Base-by-base conservation (phyloP, 257 asterid species). In the Solanum virginianum region DNA sequence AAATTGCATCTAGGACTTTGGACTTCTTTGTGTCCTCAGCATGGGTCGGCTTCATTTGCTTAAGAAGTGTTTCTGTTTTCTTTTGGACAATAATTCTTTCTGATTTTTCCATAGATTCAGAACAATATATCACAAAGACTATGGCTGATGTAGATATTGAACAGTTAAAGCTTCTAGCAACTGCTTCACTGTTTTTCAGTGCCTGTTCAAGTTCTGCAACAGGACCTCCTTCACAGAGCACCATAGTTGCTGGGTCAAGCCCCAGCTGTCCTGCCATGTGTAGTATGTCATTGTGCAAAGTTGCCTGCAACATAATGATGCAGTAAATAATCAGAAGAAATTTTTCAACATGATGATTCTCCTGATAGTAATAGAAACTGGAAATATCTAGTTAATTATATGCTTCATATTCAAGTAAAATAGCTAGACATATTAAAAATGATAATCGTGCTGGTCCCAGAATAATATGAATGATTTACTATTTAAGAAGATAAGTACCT, bases 221-320 rank as follows among this genome's bases (percentile, higher is more conserved):
- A 80, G 95, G 91, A 84, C 97, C 97, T 72, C 87, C 90, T 84
- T 85, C 88, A 87, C 91, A 86, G 82, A 96, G 95, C 90, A 92
- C 82, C 99, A 95, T 96, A 51, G 98, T 95, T 71, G 98, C 92
- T 6, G 98, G 99, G 84, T 95, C 94, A 82, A 96, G 97, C 69
- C 98, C 99, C 90, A 96, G 86, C 84, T 96, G 99, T 82, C 99
- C 99, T 80, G 99, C 99, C 99, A 96, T 95, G 86, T 95, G 87
- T 85, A 96, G 87, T 80, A 95, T 87, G 88, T 91, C 91, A 89
- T 85, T 90, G 87, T 96, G 97, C 88, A 91, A 87, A 80, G 98
- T 96, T 60, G 99, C 98, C 99, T 96, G 94, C 82, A 84, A 87
- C 63, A 88, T 49, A 80, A 69, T 68, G 85, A 81, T 41, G 11